phyloP scores from a whole-genome alignment of 2,329 filamentous ascomycete species.

The Arthrobotrys pseudoclavata region DNA sequence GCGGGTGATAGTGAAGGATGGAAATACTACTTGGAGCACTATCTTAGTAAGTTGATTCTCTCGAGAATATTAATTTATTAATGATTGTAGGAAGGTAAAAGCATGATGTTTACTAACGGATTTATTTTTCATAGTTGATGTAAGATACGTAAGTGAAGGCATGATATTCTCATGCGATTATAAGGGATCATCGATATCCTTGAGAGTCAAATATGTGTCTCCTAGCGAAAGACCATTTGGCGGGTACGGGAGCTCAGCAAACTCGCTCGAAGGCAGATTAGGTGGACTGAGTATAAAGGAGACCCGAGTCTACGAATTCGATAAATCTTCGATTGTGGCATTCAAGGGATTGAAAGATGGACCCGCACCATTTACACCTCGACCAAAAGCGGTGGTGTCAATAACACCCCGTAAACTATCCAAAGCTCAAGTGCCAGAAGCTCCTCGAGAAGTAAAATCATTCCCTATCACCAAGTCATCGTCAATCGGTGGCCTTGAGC shows the following conservation, averaged over 20 bases:
- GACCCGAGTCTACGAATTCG: conserved; percentile 42
- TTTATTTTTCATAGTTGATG: conserved; percentile 27
- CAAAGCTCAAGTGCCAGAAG: conserved; percentile 18
- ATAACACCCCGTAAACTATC: conserved; percentile 26
- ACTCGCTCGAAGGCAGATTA: conserved; percentile 22
- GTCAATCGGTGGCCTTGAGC: conserved; percentile 62
- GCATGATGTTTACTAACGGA: conserved; percentile 18
- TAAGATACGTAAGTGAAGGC: conserved; percentile 42
- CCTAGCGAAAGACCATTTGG: conserved; percentile 20
- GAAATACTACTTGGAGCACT: conserved; percentile 63
- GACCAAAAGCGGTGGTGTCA: conserved; percentile 39
- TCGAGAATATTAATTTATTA: neutral
- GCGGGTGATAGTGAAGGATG: conserved; percentile 60
- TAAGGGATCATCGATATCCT: conserved; percentile 35
- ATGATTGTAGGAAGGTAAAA: neutral
- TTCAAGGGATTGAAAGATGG: conserved; percentile 53
- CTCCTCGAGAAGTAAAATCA: conserved; percentile 35
- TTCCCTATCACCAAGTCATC: conserved; percentile 60
- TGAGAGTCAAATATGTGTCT: conserved; percentile 44
- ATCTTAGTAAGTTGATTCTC: conserved; percentile 60
- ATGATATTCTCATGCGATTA: conserved; percentile 48
- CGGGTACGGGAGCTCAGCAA: conserved; percentile 3
- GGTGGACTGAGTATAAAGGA: conserved; percentile 37
- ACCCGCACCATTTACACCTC: conserved; percentile 32
- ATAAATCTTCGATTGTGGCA: conserved; percentile 51